These are phyloP conservation scores for Ophiostoma sp. DNA, from an alignment of 2,329 filamentous ascomycete genomes.

Conservation along the genomic window DNA sequence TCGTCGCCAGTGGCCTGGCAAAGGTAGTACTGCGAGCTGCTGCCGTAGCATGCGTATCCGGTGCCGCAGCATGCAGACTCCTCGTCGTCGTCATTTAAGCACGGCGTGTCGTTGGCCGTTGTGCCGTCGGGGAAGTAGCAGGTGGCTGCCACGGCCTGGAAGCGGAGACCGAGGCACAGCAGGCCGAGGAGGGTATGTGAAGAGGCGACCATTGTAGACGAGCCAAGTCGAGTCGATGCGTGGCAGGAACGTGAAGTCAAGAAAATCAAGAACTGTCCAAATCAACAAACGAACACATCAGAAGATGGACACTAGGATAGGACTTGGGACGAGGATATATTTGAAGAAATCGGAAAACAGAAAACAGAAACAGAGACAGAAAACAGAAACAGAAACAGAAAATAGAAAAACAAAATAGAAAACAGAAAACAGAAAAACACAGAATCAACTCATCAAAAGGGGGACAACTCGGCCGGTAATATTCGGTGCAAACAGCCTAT, in stretches of 20 bases:
- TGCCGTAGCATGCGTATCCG: slow-evolving; percentile 35
- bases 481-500: too few species aligned
- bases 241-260: neutral
- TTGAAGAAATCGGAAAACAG: neutral
- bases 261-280: neutral
- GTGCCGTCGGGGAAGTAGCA: slow-evolving; percentile 35
- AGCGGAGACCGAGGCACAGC: neutral
- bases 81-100: slow-evolving; percentile 28
- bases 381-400: too few species aligned
- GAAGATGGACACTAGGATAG: neutral
- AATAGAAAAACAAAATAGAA: too few species aligned
- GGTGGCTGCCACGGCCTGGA: slow-evolving; percentile 12
- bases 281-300: neutral
- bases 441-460: neutral
- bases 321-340: neutral
- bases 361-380: too few species aligned
- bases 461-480: neutral
- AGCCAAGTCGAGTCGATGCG: neutral
- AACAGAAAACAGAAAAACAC: too few species aligned
- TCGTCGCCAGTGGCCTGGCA: slow-evolving; percentile 33
- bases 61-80: slow-evolving; percentile 36
- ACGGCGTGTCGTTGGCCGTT: slow-evolving; percentile 33
- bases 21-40: slow-evolving; percentile 30
- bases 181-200: neutral
- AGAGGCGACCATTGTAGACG: neutral